Conservation (phyloP, 2,329 filamentous ascomycete genomes). For the Penicillium sp. region DNA sequence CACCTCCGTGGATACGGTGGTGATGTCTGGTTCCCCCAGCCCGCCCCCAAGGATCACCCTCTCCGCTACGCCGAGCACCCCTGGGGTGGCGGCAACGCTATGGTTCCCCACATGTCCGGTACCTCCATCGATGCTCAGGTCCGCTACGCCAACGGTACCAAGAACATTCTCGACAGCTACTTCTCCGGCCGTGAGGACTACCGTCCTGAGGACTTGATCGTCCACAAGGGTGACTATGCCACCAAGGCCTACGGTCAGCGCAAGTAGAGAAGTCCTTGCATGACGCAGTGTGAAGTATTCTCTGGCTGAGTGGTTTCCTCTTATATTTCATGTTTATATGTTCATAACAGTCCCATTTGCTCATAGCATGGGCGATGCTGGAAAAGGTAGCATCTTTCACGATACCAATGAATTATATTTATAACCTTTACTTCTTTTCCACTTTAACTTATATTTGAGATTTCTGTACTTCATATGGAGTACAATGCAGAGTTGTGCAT, state of each 20-base stretch:
- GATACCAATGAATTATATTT: slow-evolving; percentile 28
- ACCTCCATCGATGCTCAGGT: slow-evolving; percentile 98
- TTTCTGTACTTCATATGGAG: background rate
- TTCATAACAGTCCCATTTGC: slow-evolving; percentile 16
- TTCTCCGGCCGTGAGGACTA: slow-evolving; percentile 87
- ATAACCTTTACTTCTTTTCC: background rate
- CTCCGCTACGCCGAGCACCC: slow-evolving; percentile 92
- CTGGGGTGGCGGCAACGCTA: slow-evolving; percentile 96
- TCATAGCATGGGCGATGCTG: slow-evolving; percentile 10
- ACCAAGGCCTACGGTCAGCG: slow-evolving; percentile 90
- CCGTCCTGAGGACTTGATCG: slow-evolving; percentile 84
- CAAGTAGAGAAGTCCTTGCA: slow-evolving; percentile 26
- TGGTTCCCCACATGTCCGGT: slow-evolving; percentile 98
- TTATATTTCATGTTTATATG: slow-evolving; percentile 9
- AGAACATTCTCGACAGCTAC: slow-evolving; percentile 89
- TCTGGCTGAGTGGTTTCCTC: background rate
- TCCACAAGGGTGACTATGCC: slow-evolving; percentile 85
- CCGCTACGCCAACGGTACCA: slow-evolving; percentile 82
- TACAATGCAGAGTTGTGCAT: background rate
- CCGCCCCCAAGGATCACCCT: slow-evolving; percentile 86
- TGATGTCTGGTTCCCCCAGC: slow-evolving; percentile 88
- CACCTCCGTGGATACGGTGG: slow-evolving; percentile 60
- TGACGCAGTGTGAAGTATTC: background rate
- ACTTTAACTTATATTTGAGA: background rate
- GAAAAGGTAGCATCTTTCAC: slow-evolving; percentile 21